These are phyloP conservation scores for Buxus sempervirens DNA, from an alignment of 164 flowering plant genomes.

Conservation along the genomic window DNA sequence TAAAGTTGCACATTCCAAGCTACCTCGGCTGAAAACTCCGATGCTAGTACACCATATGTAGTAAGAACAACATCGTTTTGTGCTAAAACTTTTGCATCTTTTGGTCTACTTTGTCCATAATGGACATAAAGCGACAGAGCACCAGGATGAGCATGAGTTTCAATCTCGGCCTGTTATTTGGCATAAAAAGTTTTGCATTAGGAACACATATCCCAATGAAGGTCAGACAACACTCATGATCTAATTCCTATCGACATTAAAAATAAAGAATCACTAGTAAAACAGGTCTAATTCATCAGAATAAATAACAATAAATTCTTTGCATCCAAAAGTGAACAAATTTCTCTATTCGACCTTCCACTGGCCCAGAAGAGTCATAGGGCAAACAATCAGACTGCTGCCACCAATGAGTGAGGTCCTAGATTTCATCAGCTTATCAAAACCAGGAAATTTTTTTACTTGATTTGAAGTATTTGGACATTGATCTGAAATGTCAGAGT, in stretches of 20 bases:
- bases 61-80: slow-evolving; percentile 85
- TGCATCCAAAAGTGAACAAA: not conserved
- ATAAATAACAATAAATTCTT: too few species aligned
- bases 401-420: slow-evolving; percentile 46
- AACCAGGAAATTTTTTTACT: slow-evolving; percentile 42
- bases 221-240: too few species aligned
- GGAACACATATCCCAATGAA: not conserved
- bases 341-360: slow-evolving; percentile 70
- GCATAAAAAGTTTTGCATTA: not conserved
- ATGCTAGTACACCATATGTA: slow-evolving; percentile 87
- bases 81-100: slow-evolving; percentile 68
- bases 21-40: slow-evolving; percentile 90
- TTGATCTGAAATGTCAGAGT: slow-evolving; percentile 24
- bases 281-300: not conserved
- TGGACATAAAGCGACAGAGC: slow-evolving; percentile 76
- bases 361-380: slow-evolving; percentile 93
- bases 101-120: slow-evolving; percentile 88
- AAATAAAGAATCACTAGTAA: not conserved
- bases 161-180: slow-evolving; percentile 78
- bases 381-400: slow-evolving; percentile 85
- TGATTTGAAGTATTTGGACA: slow-evolving; percentile 37
- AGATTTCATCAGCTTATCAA: slow-evolving; percentile 54
- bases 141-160: slow-evolving; percentile 75
- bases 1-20: slow-evolving; percentile 9
- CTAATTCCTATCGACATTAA: not conserved